A percentile compares a stretch with the other conserved stretches of the same genome.
Conservation (phyloP, 2,329 filamentous ascomycete genomes). For the Cladosporium phlei region DNA sequence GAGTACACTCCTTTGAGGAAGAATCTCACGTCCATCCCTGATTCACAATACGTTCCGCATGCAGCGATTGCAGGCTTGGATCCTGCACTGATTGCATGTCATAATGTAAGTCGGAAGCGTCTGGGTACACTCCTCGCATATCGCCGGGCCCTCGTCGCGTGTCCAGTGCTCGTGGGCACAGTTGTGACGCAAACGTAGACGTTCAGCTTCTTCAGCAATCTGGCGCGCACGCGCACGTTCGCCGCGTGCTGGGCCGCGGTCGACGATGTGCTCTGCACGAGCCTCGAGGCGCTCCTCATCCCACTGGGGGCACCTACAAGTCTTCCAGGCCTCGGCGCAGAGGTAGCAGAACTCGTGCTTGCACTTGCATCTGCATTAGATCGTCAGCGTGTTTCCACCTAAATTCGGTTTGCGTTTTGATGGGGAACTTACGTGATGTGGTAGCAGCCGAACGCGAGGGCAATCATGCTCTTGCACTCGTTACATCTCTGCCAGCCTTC, state of each 20-base stretch:
- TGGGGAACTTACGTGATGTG: slow-evolving; percentile 42
- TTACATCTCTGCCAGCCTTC: slow-evolving; percentile 52
- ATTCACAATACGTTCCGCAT: slow-evolving; percentile 38
- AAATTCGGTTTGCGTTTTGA: too few relatives aligned
- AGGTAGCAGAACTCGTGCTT: slow-evolving; percentile 27
- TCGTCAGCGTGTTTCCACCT: too few relatives aligned
- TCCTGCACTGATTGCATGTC: slow-evolving; percentile 38
- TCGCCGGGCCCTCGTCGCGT: slow-evolving; percentile 28
- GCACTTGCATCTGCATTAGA: background rate
- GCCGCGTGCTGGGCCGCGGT: slow-evolving; percentile 14
- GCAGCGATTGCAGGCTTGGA: slow-evolving; percentile 46
- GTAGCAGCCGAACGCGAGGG: slow-evolving; percentile 49
- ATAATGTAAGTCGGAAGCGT: slow-evolving; percentile 39
- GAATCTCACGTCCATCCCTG: background rate
- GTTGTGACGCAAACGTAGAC: slow-evolving; percentile 37
- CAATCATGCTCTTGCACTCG: slow-evolving; percentile 45
- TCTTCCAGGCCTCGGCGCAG: slow-evolving; percentile 26
- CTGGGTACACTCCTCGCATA: slow-evolving; percentile 44
- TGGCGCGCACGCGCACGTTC: background rate
- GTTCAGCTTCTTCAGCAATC: slow-evolving; percentile 17
- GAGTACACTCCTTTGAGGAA: background rate
- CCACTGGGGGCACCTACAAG: slow-evolving; percentile 21
- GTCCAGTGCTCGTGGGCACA: slow-evolving; percentile 39
- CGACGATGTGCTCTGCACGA: slow-evolving; percentile 16
- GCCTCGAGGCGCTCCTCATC: slow-evolving; percentile 20